Percentiles rank a stretch among this genome's conserved stretches.
Conservation (phyloP, 2,329 filamentous ascomycete genomes). For the Apiospora koreana region DNA sequence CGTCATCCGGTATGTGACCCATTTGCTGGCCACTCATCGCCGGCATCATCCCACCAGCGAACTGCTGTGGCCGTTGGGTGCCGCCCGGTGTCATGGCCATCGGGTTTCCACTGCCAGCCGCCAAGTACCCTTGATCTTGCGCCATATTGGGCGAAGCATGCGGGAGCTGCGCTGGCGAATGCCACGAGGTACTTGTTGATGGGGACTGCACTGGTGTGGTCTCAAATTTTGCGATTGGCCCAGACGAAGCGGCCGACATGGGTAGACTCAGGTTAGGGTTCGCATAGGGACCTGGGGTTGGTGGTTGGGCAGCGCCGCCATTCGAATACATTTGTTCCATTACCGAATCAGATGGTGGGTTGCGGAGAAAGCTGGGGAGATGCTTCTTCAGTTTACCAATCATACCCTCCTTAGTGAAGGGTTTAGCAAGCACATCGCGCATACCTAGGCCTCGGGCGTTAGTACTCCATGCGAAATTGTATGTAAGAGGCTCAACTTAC, state of each 20-base stretch:
- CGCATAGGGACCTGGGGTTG: constrained; percentile 33
- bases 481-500: constrained; percentile 52
- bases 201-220: constrained; percentile 58
- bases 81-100: constrained; percentile 42
- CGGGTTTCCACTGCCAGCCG: constrained; percentile 39
- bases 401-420: constrained; percentile 88
- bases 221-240: constrained; percentile 49
- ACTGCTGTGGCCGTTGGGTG: constrained; percentile 33
- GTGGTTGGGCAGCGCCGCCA: constrained; percentile 29
- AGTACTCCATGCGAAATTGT: constrained; percentile 13
- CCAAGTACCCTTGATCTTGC: constrained; percentile 43
- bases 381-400: constrained; percentile 86
- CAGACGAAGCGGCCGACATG: constrained; percentile 32
- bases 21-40: constrained; percentile 26
- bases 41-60: constrained; percentile 42
- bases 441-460: constrained; percentile 62
- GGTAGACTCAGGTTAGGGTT: constrained; percentile 35
- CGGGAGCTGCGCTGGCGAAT: constrained; percentile 53
- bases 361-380: constrained; percentile 78
- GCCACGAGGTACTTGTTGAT: constrained; percentile 48
- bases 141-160: constrained; percentile 52
- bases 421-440: constrained; percentile 96
- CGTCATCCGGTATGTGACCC: constrained; percentile 15
- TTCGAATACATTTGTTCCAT: constrained; percentile 34
- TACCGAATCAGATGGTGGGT: constrained; percentile 46